Base-by-base conservation (phyloP, 1,139 yeast species). In the Zygosaccharomyces sapae region DNA sequence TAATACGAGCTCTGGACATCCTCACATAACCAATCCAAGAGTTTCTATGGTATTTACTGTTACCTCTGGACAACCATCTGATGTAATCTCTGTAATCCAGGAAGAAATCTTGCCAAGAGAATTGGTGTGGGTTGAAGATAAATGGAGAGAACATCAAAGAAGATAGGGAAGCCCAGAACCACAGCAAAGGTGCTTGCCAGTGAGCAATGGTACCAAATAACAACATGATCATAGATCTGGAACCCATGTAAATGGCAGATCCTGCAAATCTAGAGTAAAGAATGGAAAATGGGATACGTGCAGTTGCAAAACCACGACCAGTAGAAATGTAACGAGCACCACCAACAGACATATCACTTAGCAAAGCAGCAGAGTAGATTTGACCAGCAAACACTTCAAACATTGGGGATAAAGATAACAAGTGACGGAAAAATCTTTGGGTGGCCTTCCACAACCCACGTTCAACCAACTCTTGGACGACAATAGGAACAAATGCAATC, bases 271-370 rank as follows among this genome's bases (percentile, higher is more conserved):
- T 86, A 39, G 97, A 86, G 70, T 88, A 92, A 69, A 92, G 75
- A 48, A 92, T 92, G 39, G 96, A 85, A 75, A 94, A 92, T 57
- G 97, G 97, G 66, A 90, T 90, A 77, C 98, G 88, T 13, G 97
- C 92, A 56, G 97, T 92, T 37, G 98, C 98, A 67, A 92, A 89
- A 70, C 97, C 97, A 82, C 98, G 88, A 72, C 98, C 98, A 48
- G 98, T 92, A 50, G 97, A 89, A 68, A 92, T 92, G 76, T 92
- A 92, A 72, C 97, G 86, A 56, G 98, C 99, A 76, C 99, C 99
- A 75, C 99, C 99, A 67, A 90, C 92, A 52, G 96, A 80, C 74
- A 92, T 77, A 75, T 92, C 97, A 62, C 90, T 86, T 62, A 84
- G 74, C 66, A 92, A 75, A 25, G 98, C 86, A 55, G 94, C 80